phyloP scores from a whole-genome alignment of 2,329 filamentous ascomycete genomes.

The Westerdykella ornata region DNA sequence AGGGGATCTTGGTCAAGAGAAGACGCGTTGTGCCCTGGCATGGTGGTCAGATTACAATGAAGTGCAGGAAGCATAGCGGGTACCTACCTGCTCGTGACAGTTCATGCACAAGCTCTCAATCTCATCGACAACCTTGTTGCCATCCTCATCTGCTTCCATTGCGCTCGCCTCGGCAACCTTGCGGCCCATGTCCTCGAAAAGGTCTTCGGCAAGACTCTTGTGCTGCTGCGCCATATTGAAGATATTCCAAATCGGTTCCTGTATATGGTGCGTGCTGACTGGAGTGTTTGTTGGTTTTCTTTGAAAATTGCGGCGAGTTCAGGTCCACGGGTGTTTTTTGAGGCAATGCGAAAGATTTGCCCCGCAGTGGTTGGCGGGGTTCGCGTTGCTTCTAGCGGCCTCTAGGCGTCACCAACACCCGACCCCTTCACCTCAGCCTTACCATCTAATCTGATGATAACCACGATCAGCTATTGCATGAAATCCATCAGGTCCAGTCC shows the following conservation, averaged over 20 bases:
- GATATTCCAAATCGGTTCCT: not conserved
- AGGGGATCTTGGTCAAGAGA: conserved; percentile 86
- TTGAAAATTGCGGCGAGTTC: not conserved
- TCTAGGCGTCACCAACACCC: conserved; percentile 14
- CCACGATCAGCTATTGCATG: conserved; percentile 38
- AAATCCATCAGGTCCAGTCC: conserved; percentile 50
- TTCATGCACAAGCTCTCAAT: conserved; percentile 52
- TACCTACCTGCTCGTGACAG: conserved; percentile 45
- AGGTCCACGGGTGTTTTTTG: conserved; percentile 1
- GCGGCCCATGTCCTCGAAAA: conserved; percentile 48
- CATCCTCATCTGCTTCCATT: conserved; percentile 33
- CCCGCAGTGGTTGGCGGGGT: conserved; percentile 26
- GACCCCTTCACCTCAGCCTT: conserved; percentile 23
- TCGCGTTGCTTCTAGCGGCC: conserved; percentile 17
- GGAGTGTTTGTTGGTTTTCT: not conserved
- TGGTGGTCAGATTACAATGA: conserved; percentile 7
- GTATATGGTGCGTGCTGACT: not conserved
- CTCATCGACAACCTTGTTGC: conserved; percentile 46
- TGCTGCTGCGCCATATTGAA: conserved; percentile 30
- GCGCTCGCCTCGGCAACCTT: conserved; percentile 41
- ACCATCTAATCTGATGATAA: conserved; percentile 4
- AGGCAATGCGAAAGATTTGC: conserved; percentile 28
- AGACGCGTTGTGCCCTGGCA: conserved; percentile 72
- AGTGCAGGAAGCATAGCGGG: not conserved
- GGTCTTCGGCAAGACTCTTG: conserved; percentile 40